Evolutionary conservation across 1,284 basidiomycete species (phyloP).

Genomic region (Bondarzewia mesenterica): DNA sequence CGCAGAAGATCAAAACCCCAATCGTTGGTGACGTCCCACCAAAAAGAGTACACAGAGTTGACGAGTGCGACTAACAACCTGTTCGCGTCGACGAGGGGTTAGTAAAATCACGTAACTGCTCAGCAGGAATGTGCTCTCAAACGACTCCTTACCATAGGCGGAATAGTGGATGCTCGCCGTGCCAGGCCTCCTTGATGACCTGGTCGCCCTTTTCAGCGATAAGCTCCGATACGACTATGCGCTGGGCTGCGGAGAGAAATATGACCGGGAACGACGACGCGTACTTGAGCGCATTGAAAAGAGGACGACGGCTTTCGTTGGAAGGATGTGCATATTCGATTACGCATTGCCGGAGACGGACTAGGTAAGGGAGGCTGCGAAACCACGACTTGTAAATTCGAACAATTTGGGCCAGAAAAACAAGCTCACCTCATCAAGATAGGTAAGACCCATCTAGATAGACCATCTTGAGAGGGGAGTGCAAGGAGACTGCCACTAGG

Average conservation of each 20-base stretch:
- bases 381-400: constrained; percentile 4
- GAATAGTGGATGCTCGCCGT: constrained; percentile 73
- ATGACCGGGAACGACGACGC: constrained; percentile 98
- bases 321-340: constrained; percentile 73
- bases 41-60: constrained; percentile 95
- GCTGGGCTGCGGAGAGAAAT: constrained; percentile 83
- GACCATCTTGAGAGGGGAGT: constrained; percentile 54
- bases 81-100: no score
- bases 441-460: constrained; percentile 70
- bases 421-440: constrained; percentile 73
- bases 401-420: no score
- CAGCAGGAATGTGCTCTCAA: neutral
- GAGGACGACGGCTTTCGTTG: constrained; percentile 61
- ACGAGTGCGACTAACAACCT: constrained; percentile 83
- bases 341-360: constrained; percentile 91
- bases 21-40: constrained; percentile 99
- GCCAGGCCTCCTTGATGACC: constrained; percentile 48
- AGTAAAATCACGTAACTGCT: no score
- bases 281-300: constrained; percentile 97
- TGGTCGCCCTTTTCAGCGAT: constrained; percentile 39
- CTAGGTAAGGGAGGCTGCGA: constrained; percentile 78
- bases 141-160: constrained; percentile 61
- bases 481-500: constrained; percentile 68
- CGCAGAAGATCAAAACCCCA: constrained; percentile 87
- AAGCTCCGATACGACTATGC: constrained; percentile 54